phyloP scores from a whole-genome alignment of 2,329 filamentous ascomycete species.

The Talaromyces sp. region DNA sequence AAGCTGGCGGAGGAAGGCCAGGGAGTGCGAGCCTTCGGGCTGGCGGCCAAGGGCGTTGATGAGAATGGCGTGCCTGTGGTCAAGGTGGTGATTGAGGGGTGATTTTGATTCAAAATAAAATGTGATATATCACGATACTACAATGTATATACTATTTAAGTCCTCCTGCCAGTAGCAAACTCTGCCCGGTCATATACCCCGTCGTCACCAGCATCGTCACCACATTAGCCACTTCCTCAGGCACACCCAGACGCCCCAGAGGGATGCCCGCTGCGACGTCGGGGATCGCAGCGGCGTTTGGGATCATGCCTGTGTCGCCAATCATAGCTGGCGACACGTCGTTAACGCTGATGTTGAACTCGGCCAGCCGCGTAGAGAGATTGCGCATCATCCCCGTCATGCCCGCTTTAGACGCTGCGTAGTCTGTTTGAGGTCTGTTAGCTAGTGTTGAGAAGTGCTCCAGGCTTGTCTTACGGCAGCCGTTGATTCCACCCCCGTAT shows the following conservation, averaged over 20 bases:
- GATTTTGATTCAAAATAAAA: background rate
- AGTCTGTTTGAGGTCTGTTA: slow-evolving; percentile 21
- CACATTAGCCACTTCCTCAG: slow-evolving; percentile 55
- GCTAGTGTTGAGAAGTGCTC: background rate
- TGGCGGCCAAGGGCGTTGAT: slow-evolving; percentile 47
- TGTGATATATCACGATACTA: background rate
- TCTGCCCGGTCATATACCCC: slow-evolving; percentile 57
- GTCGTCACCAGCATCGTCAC: slow-evolving; percentile 56
- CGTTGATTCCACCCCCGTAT: slow-evolving; percentile 59
- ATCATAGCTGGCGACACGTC: slow-evolving; percentile 67
- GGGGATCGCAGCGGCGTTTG: slow-evolving; percentile 51
- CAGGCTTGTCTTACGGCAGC: slow-evolving; percentile 38
- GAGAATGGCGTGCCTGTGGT: slow-evolving; percentile 47
- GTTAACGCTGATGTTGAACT: slow-evolving; percentile 59
- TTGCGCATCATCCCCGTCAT: slow-evolving; percentile 62
- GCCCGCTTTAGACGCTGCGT: slow-evolving; percentile 58
- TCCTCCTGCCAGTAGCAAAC: slow-evolving; percentile 44
- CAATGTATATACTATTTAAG: slow-evolving; percentile 8
- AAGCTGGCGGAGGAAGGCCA: slow-evolving; percentile 36
- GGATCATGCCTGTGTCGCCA: slow-evolving; percentile 58
- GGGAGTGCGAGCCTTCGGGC: slow-evolving; percentile 46
- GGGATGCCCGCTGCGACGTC: slow-evolving; percentile 57
- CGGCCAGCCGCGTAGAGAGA: slow-evolving; percentile 53
- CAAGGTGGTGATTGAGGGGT: slow-evolving; percentile 45
- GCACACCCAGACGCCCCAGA: slow-evolving; percentile 51